Base-by-base conservation (phyloP, 75 land plant species). In the Chamaecyparis obtusa region DNA sequence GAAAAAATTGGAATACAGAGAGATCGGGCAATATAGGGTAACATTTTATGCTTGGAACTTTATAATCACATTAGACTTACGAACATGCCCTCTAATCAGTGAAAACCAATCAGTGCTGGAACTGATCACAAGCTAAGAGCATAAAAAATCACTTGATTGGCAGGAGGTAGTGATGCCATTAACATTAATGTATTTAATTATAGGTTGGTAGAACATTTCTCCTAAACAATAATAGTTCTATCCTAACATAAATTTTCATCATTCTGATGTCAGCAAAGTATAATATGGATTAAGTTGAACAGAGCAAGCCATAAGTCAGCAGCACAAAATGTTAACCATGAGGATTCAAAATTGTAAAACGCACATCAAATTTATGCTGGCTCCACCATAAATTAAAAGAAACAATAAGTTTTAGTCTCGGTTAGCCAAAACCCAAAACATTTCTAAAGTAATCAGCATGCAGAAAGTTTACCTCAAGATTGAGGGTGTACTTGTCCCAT, bases 401-500 rank as follows among this genome's bases (percentile, higher is more conserved):
- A 74, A 14, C 10, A 32, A 74, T 14, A 74, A 74, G 7, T 11
- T 74, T 24, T 11, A 14, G 76, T n/a, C 83, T n/a, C 3, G 32
- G 33, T 11, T 27, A 64, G 51, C 54, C n/a, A 55, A 76, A 86
- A 55, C 46, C 49, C 44, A 88, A 30, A 51, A 48, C 32, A 7
- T 76, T 24, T 49, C 54, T 54, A 69, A 55, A 89, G 60, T n/a
- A 57, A 87, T 56, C 32, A 71, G 78, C 24, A 74, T 57, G 71
- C 5, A 33, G 41, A 7, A 17, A 33, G 43, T 41, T 56, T 17
- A 97, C 99, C 99, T 98, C 99, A 87, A 98, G 96, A 86, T 90
- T 94, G 85, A 90, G 71, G 3, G 90, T 97, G 91, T 97, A 97
- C 90, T 95, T 97, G 43, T 92, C 91, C 99, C 99, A 98, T 44